Base-by-base conservation (phyloP, 768 basidiomycete species). In the Vararia minispora region DNA sequence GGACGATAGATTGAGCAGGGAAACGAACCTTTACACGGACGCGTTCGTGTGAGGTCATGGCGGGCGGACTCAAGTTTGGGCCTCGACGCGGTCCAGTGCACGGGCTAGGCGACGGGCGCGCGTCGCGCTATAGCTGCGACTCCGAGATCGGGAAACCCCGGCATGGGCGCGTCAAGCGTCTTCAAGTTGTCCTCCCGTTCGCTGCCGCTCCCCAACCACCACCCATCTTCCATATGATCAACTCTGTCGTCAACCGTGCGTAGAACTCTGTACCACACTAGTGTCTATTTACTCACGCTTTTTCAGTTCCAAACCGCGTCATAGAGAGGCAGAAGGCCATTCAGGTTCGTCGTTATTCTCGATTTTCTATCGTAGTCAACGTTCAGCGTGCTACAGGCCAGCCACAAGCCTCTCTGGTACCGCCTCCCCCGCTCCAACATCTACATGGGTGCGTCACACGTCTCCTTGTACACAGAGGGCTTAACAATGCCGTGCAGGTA, bases 21-120 rank as follows among this genome's bases (percentile, higher is more conserved):
- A 43, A 31, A 70, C 81, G 43, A 65, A 85, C 84, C 63, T 79
- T 73, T 51, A 84, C 77, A 49, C 84, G 81, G 52, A 85, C 74
- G 57, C 83, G 80, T 52, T 85, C 83, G 60, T 63, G 67, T 66
- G 63, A 66, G 56, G 66, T 60, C 64, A 68, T 70, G 57, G 39
- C 38, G 43, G 56, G 52, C 35, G 43, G 45, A 46, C 20, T 18
- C 34, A 27, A 34, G 31, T 35, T 57, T 56, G 57, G 60, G 57
- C 49, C 58, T 66, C 63, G 66, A 57, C 55, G 50, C 50, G n/a
- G n/a, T n/a, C n/a, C n/a, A n/a, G n/a, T n/a, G n/a, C n/a, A n/a
- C n/a, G n/a, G n/a, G n/a, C n/a, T n/a, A n/a, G n/a, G n/a, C n/a
- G n/a, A n/a, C n/a, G n/a, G n/a, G n/a, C n/a, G n/a, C n/a, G n/a